phyloP scores from a whole-genome alignment of 2,329 filamentous ascomycete genomes.

The Bretziella fagacearum region DNA sequence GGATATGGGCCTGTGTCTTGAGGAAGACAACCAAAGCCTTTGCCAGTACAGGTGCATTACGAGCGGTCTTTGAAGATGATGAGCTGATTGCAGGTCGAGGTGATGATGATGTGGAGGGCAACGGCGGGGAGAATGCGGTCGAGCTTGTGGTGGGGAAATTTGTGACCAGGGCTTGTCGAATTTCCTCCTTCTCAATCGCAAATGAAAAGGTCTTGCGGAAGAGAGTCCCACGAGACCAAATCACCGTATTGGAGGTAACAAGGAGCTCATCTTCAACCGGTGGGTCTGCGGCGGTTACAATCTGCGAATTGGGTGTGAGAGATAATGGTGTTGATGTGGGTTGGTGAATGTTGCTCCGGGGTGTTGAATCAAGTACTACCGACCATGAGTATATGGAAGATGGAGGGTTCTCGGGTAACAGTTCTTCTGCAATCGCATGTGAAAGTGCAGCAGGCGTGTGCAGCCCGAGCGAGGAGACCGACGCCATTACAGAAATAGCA shows the following conservation, averaged over 20 bases:
- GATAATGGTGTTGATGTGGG: background rate
- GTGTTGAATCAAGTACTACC: conserved; percentile 25
- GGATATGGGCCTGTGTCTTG: conserved; percentile 82
- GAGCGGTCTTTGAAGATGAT: background rate
- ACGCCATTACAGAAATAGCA: conserved; percentile 54
- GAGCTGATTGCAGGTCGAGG: conserved; percentile 3
- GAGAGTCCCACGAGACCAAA: conserved; percentile 77
- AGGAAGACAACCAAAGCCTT: conserved; percentile 79
- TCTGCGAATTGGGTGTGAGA: background rate
- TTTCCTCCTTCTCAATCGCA: conserved; percentile 67
- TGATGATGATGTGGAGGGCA: background rate
- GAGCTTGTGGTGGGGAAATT: conserved; percentile 41
- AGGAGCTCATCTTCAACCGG: conserved; percentile 62
- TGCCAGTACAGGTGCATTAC: conserved; percentile 3
- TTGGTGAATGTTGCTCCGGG: background rate
- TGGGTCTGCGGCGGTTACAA: conserved; percentile 24
- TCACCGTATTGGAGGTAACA: conserved; percentile 54
- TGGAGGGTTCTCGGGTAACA: conserved; percentile 52
- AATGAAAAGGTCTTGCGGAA: conserved; percentile 78
- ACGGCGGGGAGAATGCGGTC: background rate
- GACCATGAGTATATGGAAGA: conserved; percentile 61
- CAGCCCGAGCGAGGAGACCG: conserved; percentile 75
- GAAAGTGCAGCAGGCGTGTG: conserved; percentile 73
- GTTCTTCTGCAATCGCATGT: conserved; percentile 65
- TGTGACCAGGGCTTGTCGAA: conserved; percentile 74